Conservation (phyloP, 1,284 basidiomycete species). For the Ceratobasidium sp. region DNA sequence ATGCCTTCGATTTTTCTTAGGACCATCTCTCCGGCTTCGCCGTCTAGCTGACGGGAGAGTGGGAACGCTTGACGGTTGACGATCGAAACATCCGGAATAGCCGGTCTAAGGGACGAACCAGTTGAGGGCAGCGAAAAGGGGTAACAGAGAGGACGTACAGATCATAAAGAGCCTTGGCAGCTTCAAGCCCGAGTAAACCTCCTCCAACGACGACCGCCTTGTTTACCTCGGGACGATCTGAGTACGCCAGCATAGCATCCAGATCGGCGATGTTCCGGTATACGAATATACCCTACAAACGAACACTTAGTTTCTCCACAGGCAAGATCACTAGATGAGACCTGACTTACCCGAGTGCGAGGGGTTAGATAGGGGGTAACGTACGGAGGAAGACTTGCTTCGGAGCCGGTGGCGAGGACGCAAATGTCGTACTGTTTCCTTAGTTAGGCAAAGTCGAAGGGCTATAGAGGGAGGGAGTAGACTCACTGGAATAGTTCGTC, state of each 20-base stretch:
- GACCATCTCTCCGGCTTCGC: conserved; percentile 77
- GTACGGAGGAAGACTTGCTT: conserved; percentile 75
- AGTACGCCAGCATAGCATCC: conserved; percentile 71
- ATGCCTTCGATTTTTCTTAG: conserved; percentile 73
- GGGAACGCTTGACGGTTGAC: conserved; percentile 74
- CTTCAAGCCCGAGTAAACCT: conserved; percentile 79
- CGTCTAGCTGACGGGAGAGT: conserved; percentile 78
- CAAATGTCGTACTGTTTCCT: conserved; percentile 70
- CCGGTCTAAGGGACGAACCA: conserved; percentile 47
- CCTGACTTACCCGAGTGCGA: conserved; percentile 12
- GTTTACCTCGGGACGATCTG: conserved; percentile 62
- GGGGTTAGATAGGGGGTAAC: conserved; percentile 59
- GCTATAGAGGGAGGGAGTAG: background rate
- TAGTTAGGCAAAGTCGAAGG: background rate
- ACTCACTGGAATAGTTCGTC: conserved; percentile 54
- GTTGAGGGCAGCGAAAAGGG: background rate
- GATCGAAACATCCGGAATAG: conserved; percentile 65
- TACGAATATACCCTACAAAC: conserved; percentile 70
- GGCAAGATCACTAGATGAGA: background rate
- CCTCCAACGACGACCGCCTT: conserved; percentile 76
- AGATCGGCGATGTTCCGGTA: conserved; percentile 80
- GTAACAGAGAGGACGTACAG: conserved; percentile 58
- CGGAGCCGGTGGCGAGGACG: conserved; percentile 79
- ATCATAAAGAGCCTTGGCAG: conserved; percentile 79
- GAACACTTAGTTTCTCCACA: background rate